Evolutionary conservation across 257 asterid species (phyloP), one percentile per base, ranked within the genome.

Genomic region (Solanum arcanum): DNA sequence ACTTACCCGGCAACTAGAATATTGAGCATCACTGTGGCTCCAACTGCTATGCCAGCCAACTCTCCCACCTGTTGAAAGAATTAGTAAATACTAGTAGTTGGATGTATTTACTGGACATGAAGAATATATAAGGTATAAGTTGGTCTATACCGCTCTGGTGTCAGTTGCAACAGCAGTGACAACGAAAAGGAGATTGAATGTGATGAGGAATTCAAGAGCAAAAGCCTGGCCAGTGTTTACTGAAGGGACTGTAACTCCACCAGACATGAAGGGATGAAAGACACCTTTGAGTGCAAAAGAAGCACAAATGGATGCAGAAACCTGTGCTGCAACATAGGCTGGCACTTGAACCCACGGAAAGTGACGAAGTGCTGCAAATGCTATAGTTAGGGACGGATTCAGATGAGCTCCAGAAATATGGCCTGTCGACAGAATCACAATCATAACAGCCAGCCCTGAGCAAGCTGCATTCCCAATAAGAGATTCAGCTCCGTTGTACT

Each of bases 401-500:
- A 96, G 94, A 88, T 96, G 99, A 5, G 98, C 99, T 7, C 99
- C 99, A 1, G 99, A 96, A 88, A 96, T 96, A 90, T 95, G 98
- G 9, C 99, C 99, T 0, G 98, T 95, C 0, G 99, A 94, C 37
- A 96, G 92, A 77, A 96, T 95, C 74, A 95, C 96, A 29, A 96
- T 94, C 98, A 95, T 96, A 86, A 95, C 99, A 0, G 98, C 98
- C 69, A 95, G 92, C 12, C 99, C 99, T 2, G 98, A 89, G 70
- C 96, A 93, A 4, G 96, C 96, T 0, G 99, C 98, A 77, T 94
- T 94, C 23, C 99, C 99, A 1, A 96, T 88, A 52, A 96, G 93
- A 11, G 95, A 90, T 86, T 96, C 99, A 0, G 90, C 95, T 14
- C 96, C 97, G 8, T 52, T 42, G 89, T 94, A 92, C 93, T 96